Evolutionary conservation across 768 basidiomycete species (phyloP).

Genomic region (Paxillus ammoniavirescens): DNA sequence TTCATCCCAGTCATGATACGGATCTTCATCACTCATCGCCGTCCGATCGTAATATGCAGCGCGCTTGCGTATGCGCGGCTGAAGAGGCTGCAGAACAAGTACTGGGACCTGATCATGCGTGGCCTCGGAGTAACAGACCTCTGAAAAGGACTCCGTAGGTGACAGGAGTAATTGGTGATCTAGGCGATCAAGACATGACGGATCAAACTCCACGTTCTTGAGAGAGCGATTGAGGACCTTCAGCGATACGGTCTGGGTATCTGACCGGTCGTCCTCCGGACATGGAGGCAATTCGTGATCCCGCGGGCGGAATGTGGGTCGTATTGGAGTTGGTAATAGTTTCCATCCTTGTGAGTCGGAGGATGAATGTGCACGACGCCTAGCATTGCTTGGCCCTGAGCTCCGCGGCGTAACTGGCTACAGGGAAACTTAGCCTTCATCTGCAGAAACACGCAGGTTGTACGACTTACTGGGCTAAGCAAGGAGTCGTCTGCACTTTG

Average conservation of each 20-base stretch:
- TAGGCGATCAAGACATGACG: conserved; percentile 39
- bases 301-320: conserved; percentile 34
- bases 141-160: conserved; percentile 42
- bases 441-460: background rate
- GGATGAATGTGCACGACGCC: conserved; percentile 32
- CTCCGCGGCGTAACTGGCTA: conserved; percentile 19
- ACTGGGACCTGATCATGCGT: conserved; percentile 33
- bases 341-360: conserved; percentile 34
- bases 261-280: conserved; percentile 26
- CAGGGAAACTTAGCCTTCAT: background rate
- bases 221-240: conserved; percentile 34
- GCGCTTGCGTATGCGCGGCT: conserved; percentile 31
- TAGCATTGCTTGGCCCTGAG: conserved; percentile 5
- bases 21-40: conserved; percentile 34
- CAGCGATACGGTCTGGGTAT: conserved; percentile 28
- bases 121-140: conserved; percentile 41
- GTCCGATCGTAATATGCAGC: conserved; percentile 29
- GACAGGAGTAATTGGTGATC: conserved; percentile 42
- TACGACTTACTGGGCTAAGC: conserved; percentile 18
- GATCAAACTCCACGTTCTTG: conserved; percentile 38
- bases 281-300: conserved; percentile 30
- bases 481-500: conserved; percentile 27
- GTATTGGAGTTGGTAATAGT: conserved; percentile 31
- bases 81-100: conserved; percentile 29
- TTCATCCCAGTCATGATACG: conserved; percentile 35